Base-by-base conservation (phyloP, 1,139 yeast genomes). In the Chernovozyma aurita region DNA sequence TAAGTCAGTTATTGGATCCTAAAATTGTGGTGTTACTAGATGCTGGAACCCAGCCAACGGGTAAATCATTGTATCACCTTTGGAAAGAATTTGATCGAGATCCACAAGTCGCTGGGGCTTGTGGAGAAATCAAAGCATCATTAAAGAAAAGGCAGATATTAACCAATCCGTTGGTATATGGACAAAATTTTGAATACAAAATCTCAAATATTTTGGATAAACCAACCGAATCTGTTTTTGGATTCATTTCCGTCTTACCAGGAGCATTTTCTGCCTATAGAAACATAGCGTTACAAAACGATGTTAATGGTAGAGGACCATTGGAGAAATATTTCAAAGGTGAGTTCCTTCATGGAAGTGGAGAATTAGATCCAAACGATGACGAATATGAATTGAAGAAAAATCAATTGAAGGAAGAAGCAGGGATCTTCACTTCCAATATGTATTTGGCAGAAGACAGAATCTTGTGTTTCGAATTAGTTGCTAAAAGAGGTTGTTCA, bases 251-350 rank as follows among this genome's bases (percentile, higher is more conserved):
- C 1, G 95, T 85, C 42, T 70, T 85, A 38, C 95, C 95, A 0
- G 95, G 95, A 43, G 95, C 95, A 0, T 84, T 85, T 49, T 79
- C 87, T n/a, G 95, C 94, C 0, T 85, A 85, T 57, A 60, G 94
- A 41, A 85, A 80, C 49, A 74, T 68, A 33, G 95, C 94, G 0
- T 59, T 85, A 32, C 72, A 75, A 42, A 83, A 67, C 42, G 73
- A 84, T 49, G 75, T 73, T 13, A 70, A 75, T 41, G 85, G 84
- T 2, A 60, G 65, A 36, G 90, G 88, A 0, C 95, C 95, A 2
- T 64, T 85, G 36, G 87, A 81, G 46, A 81, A 82, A 52, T 85
- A 85, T 54, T 78, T 85, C 59, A 81, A 82, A 52, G 95, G 94
- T 33, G 94, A 85, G 53, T 80, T 77, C 41, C 65, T 83, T 41